A percentile compares a stretch with the other conserved stretches of the same genome.
phyloP scores from a whole-genome alignment of 257 asterid genomes.

The Nicotiana knightiana region DNA sequence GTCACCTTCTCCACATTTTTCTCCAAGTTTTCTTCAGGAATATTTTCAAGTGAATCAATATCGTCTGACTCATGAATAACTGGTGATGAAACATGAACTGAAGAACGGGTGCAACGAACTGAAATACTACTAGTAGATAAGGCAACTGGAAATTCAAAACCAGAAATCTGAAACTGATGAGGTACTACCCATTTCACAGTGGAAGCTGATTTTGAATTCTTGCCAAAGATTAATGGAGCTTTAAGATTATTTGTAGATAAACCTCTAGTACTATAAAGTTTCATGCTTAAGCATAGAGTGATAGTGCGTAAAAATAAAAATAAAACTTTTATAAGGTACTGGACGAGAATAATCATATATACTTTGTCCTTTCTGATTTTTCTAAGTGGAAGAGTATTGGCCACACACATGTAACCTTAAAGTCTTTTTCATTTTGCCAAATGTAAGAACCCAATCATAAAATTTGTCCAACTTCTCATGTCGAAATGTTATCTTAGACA shows the following conservation, averaged over 20 bases:
- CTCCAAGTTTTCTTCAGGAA: conserved; percentile 29
- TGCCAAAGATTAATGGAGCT: conserved; percentile 14
- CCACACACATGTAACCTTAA: not conserved
- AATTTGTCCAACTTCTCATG: not conserved
- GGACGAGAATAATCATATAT: not conserved
- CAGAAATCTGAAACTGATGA: conserved; percentile 11
- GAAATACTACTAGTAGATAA: conserved; percentile 2
- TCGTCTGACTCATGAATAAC: conserved; percentile 6
- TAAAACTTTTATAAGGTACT: no score
- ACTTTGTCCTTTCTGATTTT: not conserved
- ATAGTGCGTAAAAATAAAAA: not conserved
- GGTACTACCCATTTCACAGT: conserved; percentile 29
- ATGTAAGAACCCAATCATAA: not conserved
- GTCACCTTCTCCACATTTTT: conserved; percentile 64
- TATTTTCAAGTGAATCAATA: not conserved
- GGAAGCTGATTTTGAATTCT: conserved; percentile 22
- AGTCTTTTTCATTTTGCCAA: not conserved
- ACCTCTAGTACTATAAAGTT: not conserved
- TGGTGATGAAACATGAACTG: conserved; percentile 18
- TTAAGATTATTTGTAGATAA: not conserved
- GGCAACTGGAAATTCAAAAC: not conserved
- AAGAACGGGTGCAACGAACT: not conserved
- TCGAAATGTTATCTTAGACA: not conserved
- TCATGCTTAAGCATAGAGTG: not conserved
- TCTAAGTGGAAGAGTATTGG: not conserved